These are phyloP conservation scores for Trametes pubescens DNA, from an alignment of 1,284 basidiomycete species.

Conservation along the genomic window DNA sequence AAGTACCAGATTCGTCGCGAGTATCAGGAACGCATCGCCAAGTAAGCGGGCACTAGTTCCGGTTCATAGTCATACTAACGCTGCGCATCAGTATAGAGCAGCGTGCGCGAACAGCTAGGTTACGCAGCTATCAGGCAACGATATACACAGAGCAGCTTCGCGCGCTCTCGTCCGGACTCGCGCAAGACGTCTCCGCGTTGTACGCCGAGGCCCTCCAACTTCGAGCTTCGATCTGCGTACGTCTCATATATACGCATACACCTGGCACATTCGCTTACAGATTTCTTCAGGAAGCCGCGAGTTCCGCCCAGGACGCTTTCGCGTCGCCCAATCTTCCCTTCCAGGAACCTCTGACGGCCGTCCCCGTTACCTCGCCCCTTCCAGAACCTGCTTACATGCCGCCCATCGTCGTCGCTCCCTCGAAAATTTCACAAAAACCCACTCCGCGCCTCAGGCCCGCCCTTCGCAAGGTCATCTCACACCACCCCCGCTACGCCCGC, in stretches of 20 bases:
- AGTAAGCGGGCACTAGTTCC: background rate
- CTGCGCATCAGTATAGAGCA: background rate
- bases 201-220: constrained; percentile 1
- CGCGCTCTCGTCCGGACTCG: background rate
- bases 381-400: no score
- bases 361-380: no score
- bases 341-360: no score
- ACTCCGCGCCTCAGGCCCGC: no score
- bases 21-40: background rate
- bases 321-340: no score
- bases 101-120: background rate
- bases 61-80: background rate
- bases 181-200: background rate
- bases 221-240: constrained; percentile 5
- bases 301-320: no score
- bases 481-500: no score
- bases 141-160: background rate
- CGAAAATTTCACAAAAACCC: no score
- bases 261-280: no score
- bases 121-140: constrained; percentile 3
- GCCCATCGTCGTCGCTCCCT: no score
- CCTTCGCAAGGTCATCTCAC: no score
- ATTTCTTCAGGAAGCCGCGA: no score
- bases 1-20: background rate
- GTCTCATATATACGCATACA: background rate